Evolutionary conservation across 345 rosid genomes (phyloP), one percentile per base, ranked within the genome.

Genomic region (Moricandia arvensis): DNA sequence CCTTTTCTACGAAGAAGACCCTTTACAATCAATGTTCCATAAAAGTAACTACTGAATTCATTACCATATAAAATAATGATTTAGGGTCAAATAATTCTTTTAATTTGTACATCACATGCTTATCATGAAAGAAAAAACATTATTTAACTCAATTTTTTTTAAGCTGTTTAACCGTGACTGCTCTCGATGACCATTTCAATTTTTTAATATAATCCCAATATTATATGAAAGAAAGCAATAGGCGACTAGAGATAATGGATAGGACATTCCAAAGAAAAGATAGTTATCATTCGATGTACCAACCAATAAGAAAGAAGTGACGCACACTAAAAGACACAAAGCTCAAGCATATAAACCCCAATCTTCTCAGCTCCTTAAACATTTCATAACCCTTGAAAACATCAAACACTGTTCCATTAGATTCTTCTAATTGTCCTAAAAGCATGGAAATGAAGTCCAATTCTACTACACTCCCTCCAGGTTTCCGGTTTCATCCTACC

Each of bases 401-500:
- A 31, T 37, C 31, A 68, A 69, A 60, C 37, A 26, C 34, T 72
- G 80, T 60, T 60, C 53, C 49, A 51, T 59, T 45, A 59, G 38
- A 59, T 8, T n/a, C 11, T 16, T 58, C 29, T 27, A 9, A 17
- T 43, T 31, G 29, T 47, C 63, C 1, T 1, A 10, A 21, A 51
- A 35, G 18, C 55, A 86, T 84, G 90, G 83, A 81, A 53, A 75
- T 27, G 10, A 80, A 67, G 63, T 21, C 68, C 51, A 68, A 51
- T 69, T 62, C 80, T 47, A 47, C 24, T 33, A 79, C 61, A 0
- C 92, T 93, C 21, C 98, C 98, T 38, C 98, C 98, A 24, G 98
- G 98, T 0, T 93, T 93, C 63, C 59, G 98, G 63, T 93, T 93
- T 81, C 98, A 91, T 69, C 98, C 98, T 1, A 93, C 98, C 0